These are phyloP conservation scores for Diaporthe helianthi DNA, from an alignment of 2,329 filamentous ascomycete genomes.

Conservation along the genomic window DNA sequence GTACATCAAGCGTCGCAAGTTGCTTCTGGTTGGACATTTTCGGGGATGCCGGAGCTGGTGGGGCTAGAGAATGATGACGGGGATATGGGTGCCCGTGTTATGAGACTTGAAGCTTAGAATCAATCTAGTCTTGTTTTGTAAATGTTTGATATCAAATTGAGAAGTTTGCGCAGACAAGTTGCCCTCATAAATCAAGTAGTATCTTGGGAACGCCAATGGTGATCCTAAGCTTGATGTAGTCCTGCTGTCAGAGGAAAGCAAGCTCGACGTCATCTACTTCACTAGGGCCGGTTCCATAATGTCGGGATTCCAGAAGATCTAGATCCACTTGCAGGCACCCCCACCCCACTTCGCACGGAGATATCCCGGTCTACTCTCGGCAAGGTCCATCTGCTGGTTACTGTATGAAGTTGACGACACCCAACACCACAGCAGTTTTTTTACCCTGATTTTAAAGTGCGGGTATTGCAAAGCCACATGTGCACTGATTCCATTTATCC, in stretches of 20 bases:
- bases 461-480: background rate
- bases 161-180: background rate
- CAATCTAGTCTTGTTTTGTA: too few species aligned
- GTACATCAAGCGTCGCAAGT: slow-evolving; percentile 48
- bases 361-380: slow-evolving; percentile 23
- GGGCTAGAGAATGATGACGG: too few species aligned
- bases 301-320: slow-evolving; percentile 11
- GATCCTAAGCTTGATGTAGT: slow-evolving; percentile 1
- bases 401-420: background rate
- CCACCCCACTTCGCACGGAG: slow-evolving; percentile 21
- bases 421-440: background rate
- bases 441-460: background rate
- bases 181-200: background rate
- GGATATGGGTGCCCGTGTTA: background rate
- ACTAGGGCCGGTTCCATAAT: background rate
- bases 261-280: slow-evolving; percentile 18
- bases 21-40: slow-evolving; percentile 33
- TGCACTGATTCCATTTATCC: background rate
- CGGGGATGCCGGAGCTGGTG: slow-evolving; percentile 30
- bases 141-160: too few species aligned
- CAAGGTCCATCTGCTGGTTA: background rate
- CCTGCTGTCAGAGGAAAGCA: background rate
- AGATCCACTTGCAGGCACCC: background rate
- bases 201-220: background rate
- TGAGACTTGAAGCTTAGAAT: background rate